A percentile compares a stretch with the other conserved stretches of the same genome.
Evolutionary conservation across 2,329 filamentous ascomycete genomes (phyloP).

Genomic region (Cladosporium sp.): DNA sequence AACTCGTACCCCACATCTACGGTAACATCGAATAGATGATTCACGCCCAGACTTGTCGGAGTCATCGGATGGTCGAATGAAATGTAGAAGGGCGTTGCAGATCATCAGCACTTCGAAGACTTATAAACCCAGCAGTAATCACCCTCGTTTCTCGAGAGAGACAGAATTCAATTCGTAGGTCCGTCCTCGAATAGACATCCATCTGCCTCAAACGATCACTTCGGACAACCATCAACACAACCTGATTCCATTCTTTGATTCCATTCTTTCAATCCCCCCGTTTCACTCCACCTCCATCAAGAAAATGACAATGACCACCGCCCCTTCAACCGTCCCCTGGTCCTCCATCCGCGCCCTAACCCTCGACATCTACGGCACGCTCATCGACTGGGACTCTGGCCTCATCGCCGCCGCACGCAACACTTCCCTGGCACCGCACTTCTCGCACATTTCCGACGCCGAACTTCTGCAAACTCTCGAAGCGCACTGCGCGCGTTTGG

Average conservation of each 20-base stretch:
- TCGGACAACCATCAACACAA: not conserved
- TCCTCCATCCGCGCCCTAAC: conserved; percentile 48
- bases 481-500: conserved; percentile 48
- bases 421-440: conserved; percentile 43
- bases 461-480: conserved; percentile 39
- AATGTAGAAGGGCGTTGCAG: not conserved
- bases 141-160: too few species aligned
- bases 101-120: too few species aligned
- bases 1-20: too few species aligned
- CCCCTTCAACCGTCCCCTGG: conserved; percentile 21
- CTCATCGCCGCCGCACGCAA: conserved; percentile 51
- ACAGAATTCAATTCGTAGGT: too few species aligned
- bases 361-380: conserved; percentile 77
- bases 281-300: not conserved
- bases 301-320: not conserved
- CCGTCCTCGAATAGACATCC: too few species aligned
- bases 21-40: not conserved
- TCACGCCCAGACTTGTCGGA: not conserved
- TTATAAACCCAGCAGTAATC: too few species aligned
- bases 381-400: conserved; percentile 72
- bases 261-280: not conserved
- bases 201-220: too few species aligned
- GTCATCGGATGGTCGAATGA: too few species aligned
- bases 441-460: conserved; percentile 41
- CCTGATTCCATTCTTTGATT: not conserved